Conservation (phyloP, 106 monocot species). For the Dendrobium chrysotoxum region DNA sequence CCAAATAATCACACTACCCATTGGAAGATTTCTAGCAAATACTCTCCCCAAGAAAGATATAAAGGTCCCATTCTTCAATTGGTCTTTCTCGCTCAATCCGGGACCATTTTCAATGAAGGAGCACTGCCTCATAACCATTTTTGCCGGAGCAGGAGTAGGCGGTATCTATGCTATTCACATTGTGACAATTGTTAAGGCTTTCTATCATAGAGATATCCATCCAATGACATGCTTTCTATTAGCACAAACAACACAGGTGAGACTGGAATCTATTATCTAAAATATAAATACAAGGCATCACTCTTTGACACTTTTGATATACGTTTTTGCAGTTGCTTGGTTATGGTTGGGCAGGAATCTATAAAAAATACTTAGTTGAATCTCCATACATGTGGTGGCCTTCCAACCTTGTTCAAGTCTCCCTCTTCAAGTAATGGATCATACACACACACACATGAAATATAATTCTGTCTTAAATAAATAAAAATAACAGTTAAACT, state of each 20-base stretch:
- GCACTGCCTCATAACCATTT: conserved; percentile 79
- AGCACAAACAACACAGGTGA: conserved; percentile 68
- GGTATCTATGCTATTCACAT: conserved; percentile 59
- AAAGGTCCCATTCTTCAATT: conserved; percentile 17
- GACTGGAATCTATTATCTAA: not conserved
- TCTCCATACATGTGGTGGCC: conserved; percentile 73
- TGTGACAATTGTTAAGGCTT: conserved; percentile 50
- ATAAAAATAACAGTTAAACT: not conserved
- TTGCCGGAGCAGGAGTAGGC: conserved; percentile 66
- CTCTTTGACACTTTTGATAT: not conserved
- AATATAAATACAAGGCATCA: not conserved
- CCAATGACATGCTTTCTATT: conserved; percentile 61
- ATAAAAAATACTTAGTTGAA: conserved; percentile 39
- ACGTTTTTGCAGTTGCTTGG: conserved; percentile 34
- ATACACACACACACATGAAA: not conserved
- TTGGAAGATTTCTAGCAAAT: conserved; percentile 57
- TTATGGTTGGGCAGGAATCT: conserved; percentile 52
- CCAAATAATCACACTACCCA: conserved; percentile 62
- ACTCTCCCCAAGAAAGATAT: conserved; percentile 25
- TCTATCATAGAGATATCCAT: conserved; percentile 45
- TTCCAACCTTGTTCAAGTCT: conserved; percentile 44
- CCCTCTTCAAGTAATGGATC: conserved; percentile 34
- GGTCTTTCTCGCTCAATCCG: conserved; percentile 68
- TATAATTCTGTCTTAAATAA: not conserved
- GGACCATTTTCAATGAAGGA: conserved; percentile 79